These are phyloP conservation scores for Gossypium gossypioides DNA, from an alignment of 441 rosid genomes.

Conservation along the genomic window DNA sequence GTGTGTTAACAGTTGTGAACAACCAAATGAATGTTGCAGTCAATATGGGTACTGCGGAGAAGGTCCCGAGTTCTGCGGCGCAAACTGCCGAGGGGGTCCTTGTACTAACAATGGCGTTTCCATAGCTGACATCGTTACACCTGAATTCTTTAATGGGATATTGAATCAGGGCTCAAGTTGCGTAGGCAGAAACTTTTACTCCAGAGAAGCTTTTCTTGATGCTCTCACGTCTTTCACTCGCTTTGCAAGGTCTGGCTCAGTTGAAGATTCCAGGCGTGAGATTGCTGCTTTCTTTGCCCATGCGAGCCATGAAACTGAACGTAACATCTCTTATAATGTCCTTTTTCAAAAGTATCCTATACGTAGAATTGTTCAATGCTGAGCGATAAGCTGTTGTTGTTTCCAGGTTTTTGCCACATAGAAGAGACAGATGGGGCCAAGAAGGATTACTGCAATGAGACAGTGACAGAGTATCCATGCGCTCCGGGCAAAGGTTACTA, in stretches of 20 bases:
- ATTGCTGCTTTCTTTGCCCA: constrained; percentile 71
- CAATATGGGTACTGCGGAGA: not conserved
- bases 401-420: constrained; percentile 44
- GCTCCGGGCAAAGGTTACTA: constrained; percentile 40
- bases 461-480: constrained; percentile 41
- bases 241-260: constrained; percentile 32
- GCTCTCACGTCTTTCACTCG: constrained; percentile 30
- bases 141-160: constrained; percentile 47
- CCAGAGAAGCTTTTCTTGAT: constrained; percentile 30
- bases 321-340: constrained; percentile 15
- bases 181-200: constrained; percentile 46
- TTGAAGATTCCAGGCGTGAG: constrained; percentile 51
- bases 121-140: constrained; percentile 39
- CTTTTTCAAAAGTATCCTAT: not conserved
- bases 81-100: constrained; percentile 8
- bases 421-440: constrained; percentile 46
- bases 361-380: not conserved
- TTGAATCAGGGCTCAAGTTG: constrained; percentile 30
- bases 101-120: constrained; percentile 10
- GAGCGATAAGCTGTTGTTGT: not conserved
- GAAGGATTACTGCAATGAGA: constrained; percentile 34
- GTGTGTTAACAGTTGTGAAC: not conserved
- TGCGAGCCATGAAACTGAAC: constrained; percentile 55
- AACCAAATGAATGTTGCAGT: constrained; percentile 1
- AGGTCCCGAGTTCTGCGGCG: not conserved